Evolutionary conservation across 306 rosid species (phyloP), one percentile per base, ranked within the genome.

Genomic region (Canavalia gladiata): DNA sequence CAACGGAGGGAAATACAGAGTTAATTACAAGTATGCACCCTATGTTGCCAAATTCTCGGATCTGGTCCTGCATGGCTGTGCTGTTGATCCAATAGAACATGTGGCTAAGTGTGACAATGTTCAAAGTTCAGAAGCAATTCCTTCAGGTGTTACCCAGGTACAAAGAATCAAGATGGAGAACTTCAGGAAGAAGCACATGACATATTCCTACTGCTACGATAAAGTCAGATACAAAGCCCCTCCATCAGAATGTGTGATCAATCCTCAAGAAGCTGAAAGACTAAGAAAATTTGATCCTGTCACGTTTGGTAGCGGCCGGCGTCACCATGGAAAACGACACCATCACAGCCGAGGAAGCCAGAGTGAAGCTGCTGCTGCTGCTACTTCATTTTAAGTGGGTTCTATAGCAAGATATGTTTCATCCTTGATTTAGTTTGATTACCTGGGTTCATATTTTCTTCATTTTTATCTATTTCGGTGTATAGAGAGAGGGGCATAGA

Each of bases 181-280:
- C 56, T 84, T 95, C 68, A 88, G 98, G 84, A 87, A 79, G 90
- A 94, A 91, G 86, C 91, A 93, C 87, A 89, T 95, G 92, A 89
- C 92, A 74, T 95, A 95, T 89, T 91, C 99, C 2, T 93, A 95
- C 62, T 95, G 99, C 74, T 95, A 93, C 3, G 99, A 95, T 80
- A 87, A 50, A 7, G 8, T 82, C 69, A 86, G 99, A 46, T 95
- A 93, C 94, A 80, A 75, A 43, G 47, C 54, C 18, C 88, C 94
- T 18, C 94, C 93, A 0, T 9, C 98, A 0, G 99, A 95, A 82
- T 95, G 99, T 42, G 89, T 86, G 57, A 85, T 90, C 72, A 87
- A 35, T 76, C 92, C 93, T 34, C 89, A 68, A 74, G 99, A 93
- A 82, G 97, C 94, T 0, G 91, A 90, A 81, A 84, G 96, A 41